phyloP scores from a whole-genome alignment of 192 early-diverging fungal species.

The Backusella tarrabulga region DNA sequence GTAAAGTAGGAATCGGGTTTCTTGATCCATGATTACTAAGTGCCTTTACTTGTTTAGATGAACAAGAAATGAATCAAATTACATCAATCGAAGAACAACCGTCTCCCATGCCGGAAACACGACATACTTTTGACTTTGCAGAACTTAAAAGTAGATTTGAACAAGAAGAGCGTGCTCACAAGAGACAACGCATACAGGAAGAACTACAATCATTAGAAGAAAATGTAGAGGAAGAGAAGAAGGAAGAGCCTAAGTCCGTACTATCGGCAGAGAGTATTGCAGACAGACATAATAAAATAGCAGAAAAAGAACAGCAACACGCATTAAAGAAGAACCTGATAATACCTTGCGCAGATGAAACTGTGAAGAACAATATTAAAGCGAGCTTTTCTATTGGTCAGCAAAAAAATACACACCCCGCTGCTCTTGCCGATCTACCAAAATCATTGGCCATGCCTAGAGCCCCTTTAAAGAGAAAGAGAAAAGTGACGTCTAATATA shows the following conservation, averaged over 20 bases:
- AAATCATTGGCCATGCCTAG: background rate
- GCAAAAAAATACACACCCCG: background rate
- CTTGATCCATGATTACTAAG: slow-evolving; percentile 1
- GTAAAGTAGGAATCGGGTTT: background rate
- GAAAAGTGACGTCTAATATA: background rate
- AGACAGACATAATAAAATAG: background rate
- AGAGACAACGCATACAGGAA: background rate
- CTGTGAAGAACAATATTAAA: slow-evolving; percentile 15
- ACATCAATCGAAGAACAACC: background rate
- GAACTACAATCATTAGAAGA: background rate
- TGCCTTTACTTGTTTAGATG: background rate
- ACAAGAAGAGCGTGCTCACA: background rate
- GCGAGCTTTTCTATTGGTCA: slow-evolving; percentile 18
- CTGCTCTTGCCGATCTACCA: background rate
- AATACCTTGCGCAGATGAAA: background rate
- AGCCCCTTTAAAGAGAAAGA: slow-evolving; percentile 14
- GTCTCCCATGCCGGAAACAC: background rate
- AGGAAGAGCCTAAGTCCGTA: background rate
- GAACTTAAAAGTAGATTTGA: background rate
- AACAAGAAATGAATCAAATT: background rate
- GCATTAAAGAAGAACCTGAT: background rate
- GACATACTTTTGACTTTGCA: background rate
- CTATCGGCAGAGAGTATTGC: background rate
- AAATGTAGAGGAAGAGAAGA: background rate
- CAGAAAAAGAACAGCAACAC: background rate